phyloP scores from a whole-genome alignment of 1,139 yeast species.

The Yamadazyma triangularis region DNA sequence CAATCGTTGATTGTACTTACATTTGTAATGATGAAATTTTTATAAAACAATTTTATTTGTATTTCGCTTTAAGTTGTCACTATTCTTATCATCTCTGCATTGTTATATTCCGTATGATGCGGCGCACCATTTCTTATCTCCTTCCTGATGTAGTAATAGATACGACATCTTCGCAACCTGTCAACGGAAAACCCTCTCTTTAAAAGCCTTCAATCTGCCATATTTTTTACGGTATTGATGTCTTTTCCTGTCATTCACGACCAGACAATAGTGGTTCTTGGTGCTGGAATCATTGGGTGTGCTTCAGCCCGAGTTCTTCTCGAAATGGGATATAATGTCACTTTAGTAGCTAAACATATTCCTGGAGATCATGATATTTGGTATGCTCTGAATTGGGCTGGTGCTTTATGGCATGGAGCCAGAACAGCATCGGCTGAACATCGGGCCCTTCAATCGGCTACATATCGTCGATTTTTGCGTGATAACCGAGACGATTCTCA shows the following conservation, averaged over 20 bases:
- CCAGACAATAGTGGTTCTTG: constrained; percentile 5
- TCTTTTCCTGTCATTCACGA: no score
- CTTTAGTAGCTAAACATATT: constrained; percentile 4
- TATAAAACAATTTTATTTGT: no score
- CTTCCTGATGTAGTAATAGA: no score
- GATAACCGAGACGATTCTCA: constrained; percentile 1
- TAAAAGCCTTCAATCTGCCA: no score
- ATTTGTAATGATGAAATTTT: no score
- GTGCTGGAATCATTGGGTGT: constrained; percentile 7
- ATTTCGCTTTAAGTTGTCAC: no score
- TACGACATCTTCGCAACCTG: no score
- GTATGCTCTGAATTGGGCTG: constrained; percentile 8
- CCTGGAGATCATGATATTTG: constrained; percentile 7
- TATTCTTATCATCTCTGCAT: no score
- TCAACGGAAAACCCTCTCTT: no score
- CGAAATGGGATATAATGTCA: constrained; percentile 6
- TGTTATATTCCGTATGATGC: no score
- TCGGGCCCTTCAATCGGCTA: constrained; percentile 3
- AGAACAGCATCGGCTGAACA: constrained; percentile 1
- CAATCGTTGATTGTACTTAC: constrained; percentile 5
- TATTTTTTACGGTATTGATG: no score
- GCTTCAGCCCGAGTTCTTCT: constrained; percentile 4
- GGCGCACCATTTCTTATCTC: no score
- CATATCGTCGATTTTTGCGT: constrained; percentile 3
- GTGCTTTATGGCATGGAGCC: constrained; percentile 6